A percentile compares a stretch with the other conserved stretches of the same genome.
Evolutionary conservation across 2,329 filamentous ascomycete species (phyloP).

Genomic region (Conoideocrella luteorostrata): DNA sequence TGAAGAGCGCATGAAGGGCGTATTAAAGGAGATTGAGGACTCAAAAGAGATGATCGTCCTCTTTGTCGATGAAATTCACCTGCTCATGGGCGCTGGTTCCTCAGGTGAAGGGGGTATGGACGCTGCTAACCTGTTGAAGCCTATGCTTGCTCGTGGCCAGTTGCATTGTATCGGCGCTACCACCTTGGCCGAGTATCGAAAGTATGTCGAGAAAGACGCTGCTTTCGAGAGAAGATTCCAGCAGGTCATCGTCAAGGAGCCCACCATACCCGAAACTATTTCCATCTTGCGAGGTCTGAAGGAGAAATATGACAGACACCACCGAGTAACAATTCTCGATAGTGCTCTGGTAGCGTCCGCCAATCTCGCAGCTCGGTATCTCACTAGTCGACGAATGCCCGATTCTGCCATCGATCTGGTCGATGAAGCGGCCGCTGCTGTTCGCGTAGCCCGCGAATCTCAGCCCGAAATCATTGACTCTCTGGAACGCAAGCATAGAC

Average conservation of each 20-base stretch:
- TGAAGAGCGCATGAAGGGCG: slow-evolving; percentile 98
- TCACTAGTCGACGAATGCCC: slow-evolving; percentile 83
- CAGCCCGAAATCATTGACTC: slow-evolving; percentile 95
- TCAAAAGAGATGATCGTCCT: slow-evolving; percentile 96
- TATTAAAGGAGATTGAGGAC: slow-evolving; percentile 91
- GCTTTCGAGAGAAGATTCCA: slow-evolving; percentile 98
- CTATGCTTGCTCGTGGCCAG: slow-evolving; percentile 94
- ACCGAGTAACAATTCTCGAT: slow-evolving; percentile 94
- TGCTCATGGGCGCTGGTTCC: slow-evolving; percentile 94
- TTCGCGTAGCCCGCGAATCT: slow-evolving; percentile 89
- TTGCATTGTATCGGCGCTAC: slow-evolving; percentile 97
- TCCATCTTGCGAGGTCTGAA: slow-evolving; percentile 98
- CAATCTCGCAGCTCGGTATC: slow-evolving; percentile 86
- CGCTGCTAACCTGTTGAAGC: slow-evolving; percentile 93
- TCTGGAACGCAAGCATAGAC: slow-evolving; percentile 80
- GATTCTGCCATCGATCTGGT: slow-evolving; percentile 96
- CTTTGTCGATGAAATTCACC: slow-evolving; percentile 97
- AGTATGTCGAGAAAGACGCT: slow-evolving; percentile 98
- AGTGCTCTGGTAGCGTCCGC: slow-evolving; percentile 86
- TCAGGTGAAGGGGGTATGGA: slow-evolving; percentile 98
- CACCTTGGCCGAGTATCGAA: slow-evolving; percentile 89
- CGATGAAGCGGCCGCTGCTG: slow-evolving; percentile 94
- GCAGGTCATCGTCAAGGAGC: slow-evolving; percentile 95
- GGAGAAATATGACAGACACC: slow-evolving; percentile 96
- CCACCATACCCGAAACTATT: slow-evolving; percentile 78